These are phyloP conservation scores for Tribonema minus DNA, from an alignment of 108 stramenopile genomes.

Conservation along the genomic window DNA sequence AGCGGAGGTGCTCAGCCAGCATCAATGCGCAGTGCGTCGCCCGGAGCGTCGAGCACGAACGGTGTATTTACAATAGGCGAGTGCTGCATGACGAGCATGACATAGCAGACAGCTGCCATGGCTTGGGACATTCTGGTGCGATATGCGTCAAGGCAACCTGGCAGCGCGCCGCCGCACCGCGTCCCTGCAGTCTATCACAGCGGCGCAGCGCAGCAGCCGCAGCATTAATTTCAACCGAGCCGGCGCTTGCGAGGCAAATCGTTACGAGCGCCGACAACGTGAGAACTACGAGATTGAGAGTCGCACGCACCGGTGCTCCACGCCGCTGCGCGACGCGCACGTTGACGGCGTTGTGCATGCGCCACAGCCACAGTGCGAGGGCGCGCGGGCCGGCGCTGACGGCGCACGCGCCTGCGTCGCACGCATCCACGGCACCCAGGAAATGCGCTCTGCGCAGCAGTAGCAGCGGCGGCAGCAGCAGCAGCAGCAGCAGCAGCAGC, in stretches of 20 bases:
- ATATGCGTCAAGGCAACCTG: neutral
- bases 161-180: neutral
- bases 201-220: neutral
- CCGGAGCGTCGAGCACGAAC: no score
- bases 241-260: neutral
- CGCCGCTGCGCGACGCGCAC: neutral
- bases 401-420: no score
- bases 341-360: constrained; percentile 31
- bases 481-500: no score
- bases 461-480: no score
- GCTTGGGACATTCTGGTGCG: no score
- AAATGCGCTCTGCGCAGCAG: no score
- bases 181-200: neutral
- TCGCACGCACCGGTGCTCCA: neutral
- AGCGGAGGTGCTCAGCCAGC: no score
- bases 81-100: neutral
- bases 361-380: constrained; percentile 38
- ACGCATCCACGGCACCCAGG: no score
- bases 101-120: no score
- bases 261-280: neutral
- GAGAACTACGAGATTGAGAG: neutral
- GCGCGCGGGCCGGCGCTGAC: no score
- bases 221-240: neutral
- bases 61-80: neutral
- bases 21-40: no score